Conservation (phyloP, 139 green algal genomes). For the Chlamydomonas schloesseri region DNA sequence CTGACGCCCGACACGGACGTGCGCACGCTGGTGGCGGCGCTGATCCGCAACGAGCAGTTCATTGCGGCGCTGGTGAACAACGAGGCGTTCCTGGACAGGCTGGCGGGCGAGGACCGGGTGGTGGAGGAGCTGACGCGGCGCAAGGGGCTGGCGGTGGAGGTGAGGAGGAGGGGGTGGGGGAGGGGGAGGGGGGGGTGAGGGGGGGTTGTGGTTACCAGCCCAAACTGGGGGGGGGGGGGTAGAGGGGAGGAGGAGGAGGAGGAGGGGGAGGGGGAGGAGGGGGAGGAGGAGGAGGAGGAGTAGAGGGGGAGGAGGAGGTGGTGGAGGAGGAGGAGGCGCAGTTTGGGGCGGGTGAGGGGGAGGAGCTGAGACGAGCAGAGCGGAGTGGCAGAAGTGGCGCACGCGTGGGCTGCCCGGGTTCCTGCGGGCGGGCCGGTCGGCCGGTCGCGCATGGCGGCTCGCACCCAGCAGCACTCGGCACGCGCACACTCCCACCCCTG, state of each 20-base stretch:
- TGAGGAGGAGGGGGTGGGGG: not conserved
- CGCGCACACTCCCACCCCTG: no score
- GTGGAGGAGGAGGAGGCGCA: not conserved
- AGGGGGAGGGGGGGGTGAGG: not conserved
- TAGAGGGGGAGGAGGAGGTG: not conserved
- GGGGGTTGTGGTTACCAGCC: not conserved
- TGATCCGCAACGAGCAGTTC: constrained; percentile 43
- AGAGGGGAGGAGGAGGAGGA: not conserved
- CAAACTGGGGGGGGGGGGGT: no score
- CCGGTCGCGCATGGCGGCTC: no score
- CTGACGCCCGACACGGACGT: constrained; percentile 18
- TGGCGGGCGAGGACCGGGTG: constrained; percentile 37
- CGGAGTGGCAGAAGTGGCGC: no score
- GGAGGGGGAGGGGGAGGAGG: not conserved
- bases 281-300: not conserved
- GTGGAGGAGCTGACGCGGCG: constrained; percentile 26
- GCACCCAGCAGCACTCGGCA: no score
- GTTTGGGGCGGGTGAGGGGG: not conserved
- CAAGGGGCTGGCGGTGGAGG: not conserved
- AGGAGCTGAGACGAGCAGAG: no score
- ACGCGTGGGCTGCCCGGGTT: no score
- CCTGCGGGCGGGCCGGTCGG: no score
- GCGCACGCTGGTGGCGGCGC: constrained; percentile 15
- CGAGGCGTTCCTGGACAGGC: constrained; percentile 41
- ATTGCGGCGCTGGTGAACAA: constrained; percentile 41